A percentile compares a stretch with the other conserved stretches of the same genome.
These are phyloP conservation scores for Rhizopus stolonifer DNA, from an alignment of 371 early-diverging fungal species.

Conservation along the genomic window DNA sequence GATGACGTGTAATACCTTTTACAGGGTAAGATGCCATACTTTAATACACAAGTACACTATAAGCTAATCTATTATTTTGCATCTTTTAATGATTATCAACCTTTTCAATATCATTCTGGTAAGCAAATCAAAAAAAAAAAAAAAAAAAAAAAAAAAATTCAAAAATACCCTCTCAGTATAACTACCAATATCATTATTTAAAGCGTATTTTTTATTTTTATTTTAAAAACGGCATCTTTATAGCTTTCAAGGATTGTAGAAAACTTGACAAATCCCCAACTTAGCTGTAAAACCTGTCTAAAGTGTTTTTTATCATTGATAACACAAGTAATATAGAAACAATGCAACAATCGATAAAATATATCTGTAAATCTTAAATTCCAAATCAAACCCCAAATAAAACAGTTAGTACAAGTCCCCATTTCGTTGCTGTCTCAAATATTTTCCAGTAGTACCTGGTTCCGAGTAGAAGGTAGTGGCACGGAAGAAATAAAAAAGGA, in stretches of 20 bases:
- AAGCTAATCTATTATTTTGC: too few species aligned
- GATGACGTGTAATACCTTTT: too few species aligned
- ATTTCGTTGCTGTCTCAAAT: constrained; percentile 1
- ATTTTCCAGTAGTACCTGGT: constrained; percentile 6
- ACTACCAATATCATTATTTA: constrained; percentile 4
- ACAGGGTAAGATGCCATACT: too few species aligned
- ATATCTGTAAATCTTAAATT: constrained; percentile 6
- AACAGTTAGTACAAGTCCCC: too few species aligned
- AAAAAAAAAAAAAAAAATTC: too few species aligned
- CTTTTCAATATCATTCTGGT: too few species aligned
- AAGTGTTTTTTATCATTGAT: constrained; percentile 2
- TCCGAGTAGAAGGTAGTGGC: constrained; percentile 10
- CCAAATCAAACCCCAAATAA: constrained; percentile 8
- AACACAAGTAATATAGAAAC: background rate
- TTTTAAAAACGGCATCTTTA: constrained; percentile 7
- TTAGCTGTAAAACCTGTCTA: constrained; percentile 5
- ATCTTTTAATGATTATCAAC: too few species aligned
- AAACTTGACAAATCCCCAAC: constrained; percentile 4
- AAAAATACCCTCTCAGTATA: too few species aligned
- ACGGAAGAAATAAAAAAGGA: constrained; percentile 7
- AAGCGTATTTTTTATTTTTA: constrained; percentile 9
- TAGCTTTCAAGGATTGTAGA: constrained; percentile 9
- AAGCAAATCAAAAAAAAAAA: too few species aligned
- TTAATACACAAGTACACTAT: too few species aligned
- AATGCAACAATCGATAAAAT: constrained; percentile 9